Conservation (phyloP, 1,284 basidiomycete genomes). For the Ceratobasidium sp. region DNA sequence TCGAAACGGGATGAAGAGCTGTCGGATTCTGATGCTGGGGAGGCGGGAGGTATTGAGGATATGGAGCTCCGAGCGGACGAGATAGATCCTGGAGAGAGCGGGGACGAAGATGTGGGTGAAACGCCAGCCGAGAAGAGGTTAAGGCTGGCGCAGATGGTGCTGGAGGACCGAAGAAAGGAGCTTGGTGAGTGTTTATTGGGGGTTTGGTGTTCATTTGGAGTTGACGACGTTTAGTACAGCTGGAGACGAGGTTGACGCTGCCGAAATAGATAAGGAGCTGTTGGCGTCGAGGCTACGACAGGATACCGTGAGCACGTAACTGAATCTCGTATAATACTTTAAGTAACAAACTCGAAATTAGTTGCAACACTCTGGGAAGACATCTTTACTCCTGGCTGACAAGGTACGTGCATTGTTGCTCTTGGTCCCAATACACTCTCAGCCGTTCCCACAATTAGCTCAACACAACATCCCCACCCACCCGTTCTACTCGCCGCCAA, state of each 20-base stretch:
- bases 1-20: constrained; percentile 75
- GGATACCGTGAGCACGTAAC: constrained; percentile 72
- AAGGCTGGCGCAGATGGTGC: constrained; percentile 89
- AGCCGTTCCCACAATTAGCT: constrained; percentile 21
- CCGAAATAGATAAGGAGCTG: constrained; percentile 91
- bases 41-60: constrained; percentile 69
- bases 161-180: constrained; percentile 85
- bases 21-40: constrained; percentile 70
- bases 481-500: constrained; percentile 78
- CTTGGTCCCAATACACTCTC: neutral
- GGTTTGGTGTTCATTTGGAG: neutral
- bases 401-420: constrained; percentile 62
- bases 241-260: constrained; percentile 91
- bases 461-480: constrained; percentile 46
- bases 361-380: constrained; percentile 83
- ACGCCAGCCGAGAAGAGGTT: constrained; percentile 95
- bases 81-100: constrained; percentile 69
- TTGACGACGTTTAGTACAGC: constrained; percentile 59
- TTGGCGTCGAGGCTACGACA: constrained; percentile 90
- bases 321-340: constrained; percentile 33
- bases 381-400: constrained; percentile 85
- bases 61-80: constrained; percentile 78
- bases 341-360: constrained; percentile 39
- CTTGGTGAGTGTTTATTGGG: constrained; percentile 67
- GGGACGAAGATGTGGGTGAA: constrained; percentile 87